A percentile compares a stretch with the other conserved stretches of the same genome.
phyloP scores from a whole-genome alignment of 2,329 filamentous ascomycete species.

The Teratosphaeria zuluensis region DNA sequence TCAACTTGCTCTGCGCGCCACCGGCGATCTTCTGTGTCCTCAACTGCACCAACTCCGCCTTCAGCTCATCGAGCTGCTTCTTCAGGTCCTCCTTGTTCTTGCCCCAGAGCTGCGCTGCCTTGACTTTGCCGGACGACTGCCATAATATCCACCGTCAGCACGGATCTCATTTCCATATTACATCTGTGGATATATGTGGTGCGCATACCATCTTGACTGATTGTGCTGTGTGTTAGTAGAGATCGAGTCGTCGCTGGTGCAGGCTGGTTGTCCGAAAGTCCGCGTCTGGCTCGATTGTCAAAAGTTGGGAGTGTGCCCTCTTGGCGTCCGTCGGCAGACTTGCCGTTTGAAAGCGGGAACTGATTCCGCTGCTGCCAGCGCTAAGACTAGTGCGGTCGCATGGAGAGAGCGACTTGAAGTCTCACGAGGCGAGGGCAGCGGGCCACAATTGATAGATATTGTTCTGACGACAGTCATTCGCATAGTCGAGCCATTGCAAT shows the following conservation, averaged over 20 bases:
- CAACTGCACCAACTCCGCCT: slow-evolving; percentile 91
- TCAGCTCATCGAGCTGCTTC: slow-evolving; percentile 90
- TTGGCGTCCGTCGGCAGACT: too few relatives aligned
- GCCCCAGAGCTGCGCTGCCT: slow-evolving; percentile 92
- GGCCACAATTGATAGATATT: background rate
- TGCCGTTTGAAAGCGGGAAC: too few relatives aligned
- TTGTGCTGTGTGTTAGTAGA: slow-evolving; percentile 14
- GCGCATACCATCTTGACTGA: slow-evolving; percentile 21
- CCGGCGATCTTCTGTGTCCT: slow-evolving; percentile 96
- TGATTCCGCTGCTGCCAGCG: too few relatives aligned
- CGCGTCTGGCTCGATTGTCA: too few relatives aligned
- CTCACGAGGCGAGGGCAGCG: too few relatives aligned
- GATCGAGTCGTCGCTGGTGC: background rate
- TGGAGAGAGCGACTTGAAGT: too few relatives aligned
- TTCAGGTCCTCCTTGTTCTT: slow-evolving; percentile 98
- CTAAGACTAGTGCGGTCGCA: too few relatives aligned
- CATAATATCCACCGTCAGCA: slow-evolving; percentile 3
- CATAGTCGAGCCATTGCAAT: slow-evolving; percentile 16
- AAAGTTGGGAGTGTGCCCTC: too few relatives aligned
- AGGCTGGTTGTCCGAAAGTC: background rate
- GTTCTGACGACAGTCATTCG: background rate
- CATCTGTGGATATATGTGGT: too few relatives aligned
- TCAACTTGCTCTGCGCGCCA: slow-evolving; percentile 90
- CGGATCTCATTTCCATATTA: too few relatives aligned
- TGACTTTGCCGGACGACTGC: slow-evolving; percentile 66